These are phyloP conservation scores for Ballota nigra DNA, from an alignment of 257 asterid species.

Conservation along the genomic window DNA sequence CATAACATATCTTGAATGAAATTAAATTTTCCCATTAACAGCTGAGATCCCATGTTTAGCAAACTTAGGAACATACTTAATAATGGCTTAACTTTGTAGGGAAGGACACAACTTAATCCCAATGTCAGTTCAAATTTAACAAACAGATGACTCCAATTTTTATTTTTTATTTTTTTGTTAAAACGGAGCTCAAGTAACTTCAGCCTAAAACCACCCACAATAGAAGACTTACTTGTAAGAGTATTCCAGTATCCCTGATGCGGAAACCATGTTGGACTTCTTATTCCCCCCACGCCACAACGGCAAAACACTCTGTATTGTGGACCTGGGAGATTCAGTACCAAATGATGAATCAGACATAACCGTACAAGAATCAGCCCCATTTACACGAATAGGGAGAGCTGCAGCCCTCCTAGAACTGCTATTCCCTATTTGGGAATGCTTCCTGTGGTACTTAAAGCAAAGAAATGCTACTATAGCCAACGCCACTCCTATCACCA, in stretches of 20 bases:
- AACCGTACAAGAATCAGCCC: slow-evolving; percentile 58
- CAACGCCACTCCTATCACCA: slow-evolving; percentile 77
- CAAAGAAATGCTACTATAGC: slow-evolving; percentile 65
- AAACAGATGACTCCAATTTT: background rate
- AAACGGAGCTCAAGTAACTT: slow-evolving; percentile 1
- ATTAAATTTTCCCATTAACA: no score
- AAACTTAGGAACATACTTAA: background rate
- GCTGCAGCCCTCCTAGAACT: slow-evolving; percentile 81
- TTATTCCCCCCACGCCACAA: slow-evolving; percentile 58
- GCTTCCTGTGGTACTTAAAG: slow-evolving; percentile 54
- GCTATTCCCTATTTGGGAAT: slow-evolving; percentile 69
- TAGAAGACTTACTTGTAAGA: slow-evolving; percentile 66
- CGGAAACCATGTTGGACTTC: slow-evolving; percentile 59
- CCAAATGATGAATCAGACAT: slow-evolving; percentile 83
- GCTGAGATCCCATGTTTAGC: background rate
- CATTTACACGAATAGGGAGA: slow-evolving; percentile 73
- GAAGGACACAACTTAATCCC: no score
- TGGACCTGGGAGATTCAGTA: slow-evolving; percentile 69
- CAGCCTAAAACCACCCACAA: background rate
- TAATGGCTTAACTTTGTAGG: background rate
- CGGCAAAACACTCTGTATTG: slow-evolving; percentile 39
- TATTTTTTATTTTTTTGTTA: no score
- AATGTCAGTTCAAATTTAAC: background rate
- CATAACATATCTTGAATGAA: background rate
- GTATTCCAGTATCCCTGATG: slow-evolving; percentile 80